Percentiles rank a stretch among this genome's conserved stretches.
These are phyloP conservation scores for Xylaria sp. DNA, from an alignment of 2,329 filamentous ascomycete species.

Conservation along the genomic window DNA sequence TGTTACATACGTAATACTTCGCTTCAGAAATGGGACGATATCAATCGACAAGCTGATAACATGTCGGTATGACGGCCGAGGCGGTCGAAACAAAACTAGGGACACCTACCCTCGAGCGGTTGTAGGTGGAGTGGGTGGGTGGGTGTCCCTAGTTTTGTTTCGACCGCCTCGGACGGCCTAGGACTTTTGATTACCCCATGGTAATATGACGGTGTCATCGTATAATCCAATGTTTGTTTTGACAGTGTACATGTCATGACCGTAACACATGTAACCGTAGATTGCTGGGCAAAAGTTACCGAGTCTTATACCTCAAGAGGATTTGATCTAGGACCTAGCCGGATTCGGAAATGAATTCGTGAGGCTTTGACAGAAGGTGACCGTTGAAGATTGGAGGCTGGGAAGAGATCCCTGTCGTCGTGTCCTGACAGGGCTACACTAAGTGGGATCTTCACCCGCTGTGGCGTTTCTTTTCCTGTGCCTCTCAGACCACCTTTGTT, in stretches of 20 bases:
- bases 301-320: conserved; percentile 23
- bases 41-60: neutral
- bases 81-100: too few relatives aligned
- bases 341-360: conserved; percentile 39
- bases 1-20: conserved; percentile 5
- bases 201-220: neutral
- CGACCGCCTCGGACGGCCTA: neutral
- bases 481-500: conserved; percentile 36
- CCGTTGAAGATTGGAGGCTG: conserved; percentile 28
- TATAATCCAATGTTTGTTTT: neutral
- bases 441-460: conserved; percentile 37
- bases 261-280: neutral
- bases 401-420: conserved; percentile 25
- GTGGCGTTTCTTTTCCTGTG: conserved; percentile 38
- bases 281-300: conserved; percentile 5
- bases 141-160: too few relatives aligned
- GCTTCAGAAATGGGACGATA: neutral
- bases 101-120: too few relatives aligned
- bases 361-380: conserved; percentile 34
- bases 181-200: neutral
- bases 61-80: neutral
- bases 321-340: conserved; percentile 21
- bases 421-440: conserved; percentile 34
- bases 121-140: too few relatives aligned
- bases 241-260: conserved; percentile 4